phyloP scores from a whole-genome alignment of 2,329 filamentous ascomycete species.

The Neocucurbitaria cava region DNA sequence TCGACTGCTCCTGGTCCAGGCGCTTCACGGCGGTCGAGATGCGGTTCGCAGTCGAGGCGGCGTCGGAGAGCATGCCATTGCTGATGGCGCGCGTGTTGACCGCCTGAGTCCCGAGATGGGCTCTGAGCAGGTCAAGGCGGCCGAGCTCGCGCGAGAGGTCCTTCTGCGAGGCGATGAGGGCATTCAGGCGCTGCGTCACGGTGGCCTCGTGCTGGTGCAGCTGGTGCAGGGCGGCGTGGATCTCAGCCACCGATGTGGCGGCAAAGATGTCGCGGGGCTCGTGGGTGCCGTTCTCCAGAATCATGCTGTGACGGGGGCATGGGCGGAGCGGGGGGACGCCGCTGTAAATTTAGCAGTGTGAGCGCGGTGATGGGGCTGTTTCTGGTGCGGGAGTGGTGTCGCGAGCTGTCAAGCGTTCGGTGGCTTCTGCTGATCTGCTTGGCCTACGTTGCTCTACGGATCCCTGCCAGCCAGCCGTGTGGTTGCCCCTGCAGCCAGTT shows the following conservation, averaged over 20 bases:
- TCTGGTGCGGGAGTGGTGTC: background rate
- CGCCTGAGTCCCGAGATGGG: constrained; percentile 85
- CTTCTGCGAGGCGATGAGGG: constrained; percentile 80
- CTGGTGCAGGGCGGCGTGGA: constrained; percentile 76
- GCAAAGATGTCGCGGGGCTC: constrained; percentile 57
- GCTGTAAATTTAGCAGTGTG: background rate
- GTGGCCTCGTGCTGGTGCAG: constrained; percentile 78
- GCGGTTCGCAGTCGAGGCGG: constrained; percentile 82
- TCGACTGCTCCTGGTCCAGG: constrained; percentile 88
- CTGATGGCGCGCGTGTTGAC: constrained; percentile 83
- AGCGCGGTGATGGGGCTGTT: constrained; percentile 4
- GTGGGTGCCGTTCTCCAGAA: constrained; percentile 26
- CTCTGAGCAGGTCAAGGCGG: constrained; percentile 86
- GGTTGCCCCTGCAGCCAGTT: constrained; percentile 2
- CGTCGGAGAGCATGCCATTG: constrained; percentile 87
- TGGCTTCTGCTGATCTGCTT: background rate
- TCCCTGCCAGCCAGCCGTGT: background rate
- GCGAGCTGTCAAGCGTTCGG: background rate
- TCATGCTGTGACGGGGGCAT: constrained; percentile 18
- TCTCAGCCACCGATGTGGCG: constrained; percentile 77
- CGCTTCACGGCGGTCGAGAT: constrained; percentile 87
- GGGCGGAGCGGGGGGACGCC: background rate
- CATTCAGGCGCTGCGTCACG: constrained; percentile 76
- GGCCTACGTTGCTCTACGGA: background rate
- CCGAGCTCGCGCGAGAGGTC: constrained; percentile 86